phyloP scores from a whole-genome alignment of 192 early-diverging fungal species.

The Podila clonocystis region DNA sequence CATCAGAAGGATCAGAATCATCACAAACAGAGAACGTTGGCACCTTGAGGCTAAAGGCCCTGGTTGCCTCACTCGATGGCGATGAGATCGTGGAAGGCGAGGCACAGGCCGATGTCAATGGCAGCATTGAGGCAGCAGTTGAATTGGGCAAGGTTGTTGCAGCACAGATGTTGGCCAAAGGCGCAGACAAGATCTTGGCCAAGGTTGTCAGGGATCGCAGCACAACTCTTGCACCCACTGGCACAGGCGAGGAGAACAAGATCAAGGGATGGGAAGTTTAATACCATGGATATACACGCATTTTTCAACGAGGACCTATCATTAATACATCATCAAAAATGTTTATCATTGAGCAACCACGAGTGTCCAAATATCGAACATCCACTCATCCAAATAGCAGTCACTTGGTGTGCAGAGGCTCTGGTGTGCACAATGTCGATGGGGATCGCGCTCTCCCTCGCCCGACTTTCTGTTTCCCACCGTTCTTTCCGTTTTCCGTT shows the following conservation, averaged over 20 bases:
- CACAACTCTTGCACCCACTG: constrained; percentile 21
- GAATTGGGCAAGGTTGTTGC: constrained; percentile 56
- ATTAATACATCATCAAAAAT: not conserved
- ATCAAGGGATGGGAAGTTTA: constrained; percentile 49
- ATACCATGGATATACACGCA: not conserved
- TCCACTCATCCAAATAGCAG: too few species aligned
- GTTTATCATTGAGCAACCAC: too few species aligned
- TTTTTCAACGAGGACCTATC: too few species aligned
- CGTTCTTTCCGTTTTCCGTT: not conserved
- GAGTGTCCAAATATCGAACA: too few species aligned
- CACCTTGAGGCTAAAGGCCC: constrained; percentile 63
- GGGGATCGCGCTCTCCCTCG: too few species aligned
- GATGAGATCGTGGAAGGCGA: constrained; percentile 65
- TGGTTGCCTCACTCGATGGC: constrained; percentile 86
- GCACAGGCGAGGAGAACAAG: constrained; percentile 28
- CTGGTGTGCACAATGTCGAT: too few species aligned
- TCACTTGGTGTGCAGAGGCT: too few species aligned
- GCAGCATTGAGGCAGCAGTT: constrained; percentile 43
- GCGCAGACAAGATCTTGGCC: constrained; percentile 53
- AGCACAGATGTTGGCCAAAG: constrained; percentile 43
- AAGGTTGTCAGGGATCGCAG: constrained; percentile 39
- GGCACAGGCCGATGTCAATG: constrained; percentile 36
- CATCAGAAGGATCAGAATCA: constrained; percentile 27
- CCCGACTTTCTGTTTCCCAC: too few species aligned
- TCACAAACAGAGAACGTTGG: constrained; percentile 20